phyloP scores from a whole-genome alignment of 140 eudicot species.

The Bidens hawaiensis region DNA sequence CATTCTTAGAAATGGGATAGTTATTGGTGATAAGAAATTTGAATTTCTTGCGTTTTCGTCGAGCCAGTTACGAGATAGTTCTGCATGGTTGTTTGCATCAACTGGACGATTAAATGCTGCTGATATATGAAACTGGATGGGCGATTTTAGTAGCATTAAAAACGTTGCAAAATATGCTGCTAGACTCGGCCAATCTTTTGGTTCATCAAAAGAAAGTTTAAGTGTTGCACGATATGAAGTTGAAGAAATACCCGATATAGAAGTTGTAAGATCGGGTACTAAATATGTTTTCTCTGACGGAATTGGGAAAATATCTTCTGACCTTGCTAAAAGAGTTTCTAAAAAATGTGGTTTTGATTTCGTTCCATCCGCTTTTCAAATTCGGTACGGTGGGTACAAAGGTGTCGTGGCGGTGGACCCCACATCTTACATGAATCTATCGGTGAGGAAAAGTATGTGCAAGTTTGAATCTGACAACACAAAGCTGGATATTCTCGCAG shows the following conservation, averaged over 20 bases:
- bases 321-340: conserved; percentile 70
- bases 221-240: conserved; percentile 49
- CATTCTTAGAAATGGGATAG: conserved; percentile 60
- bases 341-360: conserved; percentile 52
- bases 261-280: conserved; percentile 19
- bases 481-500: conserved; percentile 60
- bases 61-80: conserved; percentile 85
- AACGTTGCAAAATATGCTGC: conserved; percentile 99
- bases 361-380: conserved; percentile 82
- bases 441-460: conserved; percentile 72
- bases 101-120: conserved; percentile 47
- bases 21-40: conserved; percentile 61
- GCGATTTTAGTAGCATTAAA: conserved; percentile 56
- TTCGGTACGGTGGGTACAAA: conserved; percentile 90
- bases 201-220: conserved; percentile 84
- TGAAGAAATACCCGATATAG: conserved; percentile 52
- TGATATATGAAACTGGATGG: conserved; percentile 82
- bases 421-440: conserved; percentile 45
- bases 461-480: conserved; percentile 59
- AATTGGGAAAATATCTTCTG: conserved; percentile 84
- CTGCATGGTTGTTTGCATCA: conserved; percentile 96
- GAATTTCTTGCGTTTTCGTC: conserved; percentile 99
- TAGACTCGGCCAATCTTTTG: conserved; percentile 89
- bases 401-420: conserved; percentile 96
- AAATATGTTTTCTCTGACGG: conserved; percentile 79